Evolutionary conservation across 164 flowering plant genomes (phyloP).

Genomic region (Saururus chinensis): DNA sequence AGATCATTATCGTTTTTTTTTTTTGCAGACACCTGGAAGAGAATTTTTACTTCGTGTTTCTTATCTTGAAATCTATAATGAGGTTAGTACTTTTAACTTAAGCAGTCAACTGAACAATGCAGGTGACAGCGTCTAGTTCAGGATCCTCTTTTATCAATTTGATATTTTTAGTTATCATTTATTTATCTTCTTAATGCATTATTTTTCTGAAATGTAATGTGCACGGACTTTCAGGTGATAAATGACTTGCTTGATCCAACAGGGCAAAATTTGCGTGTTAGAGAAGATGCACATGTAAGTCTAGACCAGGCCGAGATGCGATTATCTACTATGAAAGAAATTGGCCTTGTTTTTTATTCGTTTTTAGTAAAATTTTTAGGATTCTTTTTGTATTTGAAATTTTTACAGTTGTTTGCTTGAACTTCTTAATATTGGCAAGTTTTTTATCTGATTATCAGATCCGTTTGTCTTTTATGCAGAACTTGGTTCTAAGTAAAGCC

Average conservation of each 20-base stretch:
- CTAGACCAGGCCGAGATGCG: background rate
- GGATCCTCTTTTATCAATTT: background rate
- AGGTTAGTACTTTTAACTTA: slow-evolving; percentile 31
- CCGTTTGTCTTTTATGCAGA: too few relatives aligned
- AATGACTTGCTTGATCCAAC: slow-evolving; percentile 99
- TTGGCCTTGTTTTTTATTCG: too few relatives aligned
- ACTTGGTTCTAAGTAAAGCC: too few relatives aligned
- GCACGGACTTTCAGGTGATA: slow-evolving; percentile 49
- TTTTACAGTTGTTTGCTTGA: too few relatives aligned
- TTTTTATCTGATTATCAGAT: too few relatives aligned
- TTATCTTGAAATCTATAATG: slow-evolving; percentile 97
- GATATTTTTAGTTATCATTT: background rate
- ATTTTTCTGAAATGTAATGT: background rate
- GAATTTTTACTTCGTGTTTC: slow-evolving; percentile 94
- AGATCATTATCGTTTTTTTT: background rate
- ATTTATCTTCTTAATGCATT: background rate
- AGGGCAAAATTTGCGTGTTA: slow-evolving; percentile 93
- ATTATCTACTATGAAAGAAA: background rate
- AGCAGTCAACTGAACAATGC: background rate
- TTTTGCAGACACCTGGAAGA: slow-evolving; percentile 84
- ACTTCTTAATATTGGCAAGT: too few relatives aligned
- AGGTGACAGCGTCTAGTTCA: background rate
- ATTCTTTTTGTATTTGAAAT: too few relatives aligned
- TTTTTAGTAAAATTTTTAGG: too few relatives aligned
- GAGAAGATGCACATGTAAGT: slow-evolving; percentile 97